Evolutionary conservation across 2,329 filamentous ascomycete genomes (phyloP), one percentile per base, ranked within the genome.

Genomic region (Colletotrichum lentis): DNA sequence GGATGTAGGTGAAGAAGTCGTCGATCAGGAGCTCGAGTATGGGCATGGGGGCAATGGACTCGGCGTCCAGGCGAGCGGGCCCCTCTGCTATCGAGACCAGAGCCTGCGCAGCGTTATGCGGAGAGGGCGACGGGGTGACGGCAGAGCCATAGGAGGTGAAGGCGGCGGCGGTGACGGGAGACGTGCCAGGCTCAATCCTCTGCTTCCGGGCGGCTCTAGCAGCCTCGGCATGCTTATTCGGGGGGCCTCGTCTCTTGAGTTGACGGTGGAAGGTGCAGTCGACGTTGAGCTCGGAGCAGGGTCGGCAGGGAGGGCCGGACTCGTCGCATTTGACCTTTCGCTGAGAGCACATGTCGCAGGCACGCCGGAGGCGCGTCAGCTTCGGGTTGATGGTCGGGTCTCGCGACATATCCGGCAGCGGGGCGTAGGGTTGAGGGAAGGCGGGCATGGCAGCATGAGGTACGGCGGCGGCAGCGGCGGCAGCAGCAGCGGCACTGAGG

Each of bases 1-100:
- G 90, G 61, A 94, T 90, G 76, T 93, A 93, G 20, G 90, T 93
- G 79, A 94, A 94, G 83, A 92, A 94, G 79, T 94, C 91, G 76
- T 94, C 90, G 65, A 94, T 86, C 18, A 94, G 82, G 2, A 90
- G 83, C 73, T 90, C 85, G 60, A 94, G 80, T 12, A 90, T 87
- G 8, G 87, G 85, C 77, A 90, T 83, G 0, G 91, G 89, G 47
- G 90, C 91, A 69, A 94, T 93, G 2, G 86, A 82, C 74, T 94
- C 91, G 55, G 89, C 86, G 67, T 87, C 85, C 16, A 88, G 75
- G n/a, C 78, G 75, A 2, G 74, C 73, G 16, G 79, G 78, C 18
- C 81, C 67, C 2, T 74, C 74, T 4, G 79, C 75, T 37, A 82
- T 83, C 14, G 83, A 81, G 69, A 85, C 80, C 31, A 86, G 76